These are phyloP conservation scores for Tylopilus sp. DNA, from an alignment of 1,284 basidiomycete species.

Conservation along the genomic window DNA sequence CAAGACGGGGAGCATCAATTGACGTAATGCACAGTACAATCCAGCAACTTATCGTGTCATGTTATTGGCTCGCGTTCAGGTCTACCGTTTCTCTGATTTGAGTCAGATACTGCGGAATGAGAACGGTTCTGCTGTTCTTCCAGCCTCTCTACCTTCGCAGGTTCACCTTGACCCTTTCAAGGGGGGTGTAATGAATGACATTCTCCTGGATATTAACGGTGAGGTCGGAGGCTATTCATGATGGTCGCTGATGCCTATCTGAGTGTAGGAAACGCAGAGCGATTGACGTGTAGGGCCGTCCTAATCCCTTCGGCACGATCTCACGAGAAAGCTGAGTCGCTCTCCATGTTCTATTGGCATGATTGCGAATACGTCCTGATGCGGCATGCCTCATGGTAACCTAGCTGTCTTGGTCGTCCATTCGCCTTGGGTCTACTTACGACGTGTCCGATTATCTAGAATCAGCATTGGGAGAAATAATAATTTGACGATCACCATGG, in stretches of 20 bases:
- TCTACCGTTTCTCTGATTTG: constrained; percentile 4
- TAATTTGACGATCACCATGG: constrained; percentile 50
- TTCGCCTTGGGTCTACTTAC: constrained; percentile 51
- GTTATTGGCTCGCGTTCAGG: constrained; percentile 3
- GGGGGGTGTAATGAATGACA: constrained; percentile 12
- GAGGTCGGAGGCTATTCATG: neutral
- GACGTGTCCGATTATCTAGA: constrained; percentile 45
- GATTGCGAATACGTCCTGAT: constrained; percentile 44
- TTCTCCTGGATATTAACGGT: constrained; percentile 18
- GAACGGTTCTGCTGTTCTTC: constrained; percentile 13
- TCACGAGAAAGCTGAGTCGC: constrained; percentile 19
- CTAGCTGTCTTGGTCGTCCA: constrained; percentile 39
- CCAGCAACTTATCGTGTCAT: neutral
- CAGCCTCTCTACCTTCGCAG: constrained; percentile 18
- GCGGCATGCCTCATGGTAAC: neutral
- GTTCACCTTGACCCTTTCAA: constrained; percentile 20
- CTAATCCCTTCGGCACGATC: constrained; percentile 40
- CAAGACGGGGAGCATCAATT: neutral
- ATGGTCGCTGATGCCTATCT: constrained; percentile 1
- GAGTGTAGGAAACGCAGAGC: constrained; percentile 47
- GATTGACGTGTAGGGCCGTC: constrained; percentile 62
- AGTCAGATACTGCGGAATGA: constrained; percentile 16
- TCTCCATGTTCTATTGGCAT: constrained; percentile 62
- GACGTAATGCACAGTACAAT: constrained; percentile 4
- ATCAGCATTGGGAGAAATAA: constrained; percentile 31